Evolutionary conservation across 176 grass and related monocot species (phyloP).

Genomic region (Pharus latifolius): DNA sequence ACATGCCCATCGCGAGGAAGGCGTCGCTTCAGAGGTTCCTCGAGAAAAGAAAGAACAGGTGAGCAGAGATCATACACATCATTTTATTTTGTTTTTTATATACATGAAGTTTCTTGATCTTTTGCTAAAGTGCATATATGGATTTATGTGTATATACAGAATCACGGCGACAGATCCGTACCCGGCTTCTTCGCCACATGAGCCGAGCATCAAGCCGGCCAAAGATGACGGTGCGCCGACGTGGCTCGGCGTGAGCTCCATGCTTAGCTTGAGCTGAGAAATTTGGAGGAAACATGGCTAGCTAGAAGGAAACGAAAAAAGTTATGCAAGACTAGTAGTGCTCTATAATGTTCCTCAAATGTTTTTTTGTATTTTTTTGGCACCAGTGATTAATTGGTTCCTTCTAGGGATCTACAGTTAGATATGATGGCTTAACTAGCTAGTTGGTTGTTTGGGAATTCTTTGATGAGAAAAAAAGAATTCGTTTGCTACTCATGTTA

Average conservation of each 20-base stretch:
- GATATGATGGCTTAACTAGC: neutral
- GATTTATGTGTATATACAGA: no score
- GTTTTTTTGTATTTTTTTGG: neutral
- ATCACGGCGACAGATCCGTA: constrained; percentile 16
- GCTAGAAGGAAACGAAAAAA: neutral
- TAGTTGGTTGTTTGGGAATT: constrained; percentile 22
- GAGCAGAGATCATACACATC: no score
- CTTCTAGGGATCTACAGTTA: neutral
- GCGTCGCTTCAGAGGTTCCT: constrained; percentile 82
- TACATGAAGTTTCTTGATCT: no score
- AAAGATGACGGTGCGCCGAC: constrained; percentile 6
- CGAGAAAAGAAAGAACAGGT: constrained; percentile 63
- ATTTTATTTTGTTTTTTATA: no score
- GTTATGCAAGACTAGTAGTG: no score
- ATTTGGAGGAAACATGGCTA: neutral
- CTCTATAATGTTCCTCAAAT: no score
- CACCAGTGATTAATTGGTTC: constrained; percentile 1
- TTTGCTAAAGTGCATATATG: no score
- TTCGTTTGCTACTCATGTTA: neutral
- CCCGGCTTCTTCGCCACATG: neutral
- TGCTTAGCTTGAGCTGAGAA: constrained; percentile 9
- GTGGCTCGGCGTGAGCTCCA: constrained; percentile 27
- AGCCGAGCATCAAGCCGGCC: neutral
- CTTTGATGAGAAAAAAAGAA: constrained; percentile 17
- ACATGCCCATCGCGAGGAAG: constrained; percentile 84